These are phyloP conservation scores for Excoecaria cochinchinensis DNA, from an alignment of 345 rosid genomes.

Conservation along the genomic window DNA sequence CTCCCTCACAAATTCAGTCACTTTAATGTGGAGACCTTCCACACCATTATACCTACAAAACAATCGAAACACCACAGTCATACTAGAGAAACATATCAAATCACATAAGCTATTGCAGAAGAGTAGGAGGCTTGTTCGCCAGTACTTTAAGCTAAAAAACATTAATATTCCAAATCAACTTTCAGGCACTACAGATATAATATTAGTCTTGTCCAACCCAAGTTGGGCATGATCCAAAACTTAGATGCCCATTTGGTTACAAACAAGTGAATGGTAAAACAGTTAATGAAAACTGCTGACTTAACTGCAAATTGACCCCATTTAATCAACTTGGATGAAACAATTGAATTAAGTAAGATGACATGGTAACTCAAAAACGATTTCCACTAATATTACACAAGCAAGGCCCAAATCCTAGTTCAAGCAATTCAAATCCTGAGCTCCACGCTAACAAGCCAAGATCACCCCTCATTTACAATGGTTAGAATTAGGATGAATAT, in stretches of 20 bases:
- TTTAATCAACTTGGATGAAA: neutral
- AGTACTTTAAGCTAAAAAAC: neutral
- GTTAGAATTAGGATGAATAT: too few species aligned
- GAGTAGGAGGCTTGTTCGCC: neutral
- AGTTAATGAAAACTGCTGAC: neutral
- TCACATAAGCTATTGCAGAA: neutral
- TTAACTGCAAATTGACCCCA: neutral
- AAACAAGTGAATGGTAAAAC: neutral
- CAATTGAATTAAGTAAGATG: neutral
- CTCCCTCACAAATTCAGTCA: constrained; percentile 70
- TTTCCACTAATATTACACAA: neutral
- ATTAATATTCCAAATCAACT: neutral
- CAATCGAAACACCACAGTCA: neutral
- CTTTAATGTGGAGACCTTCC: constrained; percentile 85
- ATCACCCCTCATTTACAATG: too few species aligned
- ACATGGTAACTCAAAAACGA: neutral
- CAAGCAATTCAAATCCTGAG: neutral
- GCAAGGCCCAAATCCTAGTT: neutral
- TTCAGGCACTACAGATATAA: neutral
- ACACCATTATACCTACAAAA: constrained; percentile 77
- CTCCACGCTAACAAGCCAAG: too few species aligned
- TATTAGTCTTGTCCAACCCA: neutral
- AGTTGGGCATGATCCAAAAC: neutral
- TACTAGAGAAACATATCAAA: neutral
- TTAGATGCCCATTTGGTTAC: neutral